A percentile compares a stretch with the other conserved stretches of the same genome.
Conservation (phyloP, 2,329 filamentous ascomycete genomes). For the Cercospora nicotianae region DNA sequence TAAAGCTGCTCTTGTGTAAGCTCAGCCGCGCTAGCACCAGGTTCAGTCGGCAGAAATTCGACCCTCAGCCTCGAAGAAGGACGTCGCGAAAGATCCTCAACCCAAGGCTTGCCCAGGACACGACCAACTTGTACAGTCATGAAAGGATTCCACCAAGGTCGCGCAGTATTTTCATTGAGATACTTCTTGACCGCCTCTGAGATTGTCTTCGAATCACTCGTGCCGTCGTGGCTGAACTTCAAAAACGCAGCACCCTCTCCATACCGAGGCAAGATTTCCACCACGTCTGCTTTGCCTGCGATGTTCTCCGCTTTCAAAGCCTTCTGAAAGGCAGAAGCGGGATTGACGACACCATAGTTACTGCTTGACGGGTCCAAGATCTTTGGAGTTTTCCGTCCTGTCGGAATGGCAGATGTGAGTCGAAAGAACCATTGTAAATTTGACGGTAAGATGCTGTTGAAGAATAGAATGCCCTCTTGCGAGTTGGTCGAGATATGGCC, state of each 20-base stretch:
- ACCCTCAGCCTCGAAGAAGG: conserved; percentile 75
- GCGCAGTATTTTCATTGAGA: conserved; percentile 69
- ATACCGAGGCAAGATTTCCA: conserved; percentile 77
- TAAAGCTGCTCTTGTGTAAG: conserved; percentile 85
- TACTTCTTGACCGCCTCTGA: conserved; percentile 62
- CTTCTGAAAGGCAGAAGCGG: conserved; percentile 54
- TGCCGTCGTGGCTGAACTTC: conserved; percentile 67
- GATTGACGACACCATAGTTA: conserved; percentile 53
- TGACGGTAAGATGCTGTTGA: conserved; percentile 87
- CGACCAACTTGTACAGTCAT: conserved; percentile 67
- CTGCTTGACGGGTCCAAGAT: conserved; percentile 21
- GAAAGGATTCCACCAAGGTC: conserved; percentile 89
- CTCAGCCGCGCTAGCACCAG: conserved; percentile 72
- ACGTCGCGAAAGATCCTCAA: conserved; percentile 85
- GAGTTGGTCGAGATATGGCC: conserved; percentile 77
- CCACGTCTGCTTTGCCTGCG: conserved; percentile 59
- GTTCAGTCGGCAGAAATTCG: conserved; percentile 75
- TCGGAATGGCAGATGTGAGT: conserved; percentile 50
- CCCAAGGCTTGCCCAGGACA: conserved; percentile 85
- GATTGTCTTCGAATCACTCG: conserved; percentile 53
- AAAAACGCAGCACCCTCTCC: conserved; percentile 94
- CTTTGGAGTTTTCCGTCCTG: conserved; percentile 16
- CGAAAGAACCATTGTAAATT: conserved; percentile 65
- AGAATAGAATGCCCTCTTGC: conserved; percentile 83
- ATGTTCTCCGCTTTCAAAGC: conserved; percentile 34